phyloP scores from a whole-genome alignment of 2,329 filamentous ascomycete genomes.

The Ceratocystis papillata region DNA sequence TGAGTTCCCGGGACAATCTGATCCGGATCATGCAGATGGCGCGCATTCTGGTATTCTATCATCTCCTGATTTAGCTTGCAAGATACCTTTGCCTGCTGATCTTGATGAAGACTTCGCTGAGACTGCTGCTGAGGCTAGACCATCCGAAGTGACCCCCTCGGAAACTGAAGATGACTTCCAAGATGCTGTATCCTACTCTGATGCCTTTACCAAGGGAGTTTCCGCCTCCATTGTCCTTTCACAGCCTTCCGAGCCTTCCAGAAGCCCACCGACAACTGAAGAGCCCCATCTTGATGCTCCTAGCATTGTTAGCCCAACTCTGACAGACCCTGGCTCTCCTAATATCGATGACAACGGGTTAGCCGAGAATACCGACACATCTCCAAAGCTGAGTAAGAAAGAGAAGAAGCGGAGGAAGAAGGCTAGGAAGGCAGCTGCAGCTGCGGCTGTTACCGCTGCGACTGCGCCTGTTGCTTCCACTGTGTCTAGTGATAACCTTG shows the following conservation, averaged over 20 bases:
- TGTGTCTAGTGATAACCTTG: background rate
- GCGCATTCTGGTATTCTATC: background rate
- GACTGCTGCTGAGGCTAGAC: background rate
- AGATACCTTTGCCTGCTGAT: conserved; percentile 5
- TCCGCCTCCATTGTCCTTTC: too few species aligned
- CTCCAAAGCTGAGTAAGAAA: conserved; percentile 8
- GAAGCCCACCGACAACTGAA: background rate
- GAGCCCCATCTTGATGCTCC: too few species aligned
- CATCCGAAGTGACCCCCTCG: background rate
- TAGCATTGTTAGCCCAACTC: background rate
- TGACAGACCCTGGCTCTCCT: background rate
- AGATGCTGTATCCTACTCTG: background rate
- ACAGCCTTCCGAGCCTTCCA: background rate
- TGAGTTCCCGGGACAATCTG: background rate
- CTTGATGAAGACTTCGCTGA: background rate
- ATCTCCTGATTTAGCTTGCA: background rate
- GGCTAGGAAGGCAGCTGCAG: conserved; percentile 5
- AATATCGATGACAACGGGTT: background rate
- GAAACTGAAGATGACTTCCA: background rate
- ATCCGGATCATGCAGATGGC: too few species aligned
- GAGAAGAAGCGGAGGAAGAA: conserved; percentile 17
- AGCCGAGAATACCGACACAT: background rate
- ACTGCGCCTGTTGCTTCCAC: background rate
- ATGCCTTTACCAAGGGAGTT: background rate
- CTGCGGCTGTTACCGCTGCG: background rate